These are phyloP conservation scores for Oryza coarctata DNA, from an alignment of 176 grass and related monocot species.

Conservation along the genomic window DNA sequence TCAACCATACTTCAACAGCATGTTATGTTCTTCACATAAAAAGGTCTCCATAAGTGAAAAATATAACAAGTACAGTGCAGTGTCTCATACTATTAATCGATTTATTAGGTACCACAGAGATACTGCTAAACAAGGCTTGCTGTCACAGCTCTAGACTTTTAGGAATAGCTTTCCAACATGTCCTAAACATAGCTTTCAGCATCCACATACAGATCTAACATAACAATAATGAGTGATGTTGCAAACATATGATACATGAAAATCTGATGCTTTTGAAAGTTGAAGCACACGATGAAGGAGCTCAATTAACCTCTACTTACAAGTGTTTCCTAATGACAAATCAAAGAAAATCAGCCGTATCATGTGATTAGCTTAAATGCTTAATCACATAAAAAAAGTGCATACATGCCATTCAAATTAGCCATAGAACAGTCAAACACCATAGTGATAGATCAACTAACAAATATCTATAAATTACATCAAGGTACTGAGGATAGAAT, in stretches of 20 bases:
- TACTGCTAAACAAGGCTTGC: neutral
- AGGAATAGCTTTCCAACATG: neutral
- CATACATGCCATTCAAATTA: neutral
- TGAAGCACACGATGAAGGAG: neutral
- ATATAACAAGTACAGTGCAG: neutral
- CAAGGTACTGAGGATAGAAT: neutral
- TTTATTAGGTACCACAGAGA: neutral
- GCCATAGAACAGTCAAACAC: neutral
- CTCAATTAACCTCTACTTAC: neutral
- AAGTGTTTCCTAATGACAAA: neutral
- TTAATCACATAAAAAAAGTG: no score
- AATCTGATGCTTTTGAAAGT: neutral
- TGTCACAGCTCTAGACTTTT: neutral
- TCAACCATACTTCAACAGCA: neutral
- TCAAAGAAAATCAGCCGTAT: neutral
- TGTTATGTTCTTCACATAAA: neutral
- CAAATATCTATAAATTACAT: neutral
- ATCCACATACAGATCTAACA: neutral
- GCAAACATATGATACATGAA: neutral
- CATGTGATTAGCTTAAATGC: neutral
- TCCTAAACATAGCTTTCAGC: neutral
- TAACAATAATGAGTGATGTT: neutral
- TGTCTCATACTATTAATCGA: neutral
- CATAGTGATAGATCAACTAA: neutral
- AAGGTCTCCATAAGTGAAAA: neutral